Evolutionary conservation across 495 filamentous ascomycete genomes (phyloP), one percentile per base, ranked within the genome.

Genomic region (Talaromyces stipitatus): DNA sequence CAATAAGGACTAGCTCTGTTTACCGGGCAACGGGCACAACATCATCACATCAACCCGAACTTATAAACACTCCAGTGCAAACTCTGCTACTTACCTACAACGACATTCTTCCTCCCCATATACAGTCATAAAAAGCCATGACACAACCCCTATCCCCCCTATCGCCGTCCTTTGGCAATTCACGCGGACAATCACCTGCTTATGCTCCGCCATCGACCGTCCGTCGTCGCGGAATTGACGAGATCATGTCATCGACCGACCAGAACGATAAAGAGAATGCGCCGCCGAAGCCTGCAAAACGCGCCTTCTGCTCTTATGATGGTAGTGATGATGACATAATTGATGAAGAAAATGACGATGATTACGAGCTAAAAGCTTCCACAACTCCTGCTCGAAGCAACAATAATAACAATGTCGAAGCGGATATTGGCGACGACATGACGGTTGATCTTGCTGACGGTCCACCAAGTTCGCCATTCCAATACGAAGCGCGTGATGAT

Each of bases 61-160:
- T n/a, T n/a, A n/a, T n/a, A n/a, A n/a, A 58, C 62, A 56, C 56
- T 26, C 45, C 32, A 36, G 43, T n/a, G 36, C 50, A 55, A 32
- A 58, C 3, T 32, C 41, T 26, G 53, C 47, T 23, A 32, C 26
- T 16, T 24, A 6, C 48, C 43, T 32, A 18, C 50, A 52, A 32
- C 1, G 9, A 52, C 46, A 26, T 48, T 20, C 45, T 22, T 22
- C 52, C 55, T 32, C n/a, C 12, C 18, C 20, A 14, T 12, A 46
- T 12, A 9, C n/a, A 53, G 9, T 10, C 4, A 26, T 18, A 48
- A 24, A 14, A 8, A 60, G 30, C 16, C 38, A 81, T 79, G 78
- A 66, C 73, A 20, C 68, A 72, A 56, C 71, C 75, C 50, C 65
- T 78, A 14, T 77, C 75, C 11, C 75, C 77, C 2, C 65, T 79